phyloP scores from a whole-genome alignment of 306 rosid species.

The Ormosia emarginata region DNA sequence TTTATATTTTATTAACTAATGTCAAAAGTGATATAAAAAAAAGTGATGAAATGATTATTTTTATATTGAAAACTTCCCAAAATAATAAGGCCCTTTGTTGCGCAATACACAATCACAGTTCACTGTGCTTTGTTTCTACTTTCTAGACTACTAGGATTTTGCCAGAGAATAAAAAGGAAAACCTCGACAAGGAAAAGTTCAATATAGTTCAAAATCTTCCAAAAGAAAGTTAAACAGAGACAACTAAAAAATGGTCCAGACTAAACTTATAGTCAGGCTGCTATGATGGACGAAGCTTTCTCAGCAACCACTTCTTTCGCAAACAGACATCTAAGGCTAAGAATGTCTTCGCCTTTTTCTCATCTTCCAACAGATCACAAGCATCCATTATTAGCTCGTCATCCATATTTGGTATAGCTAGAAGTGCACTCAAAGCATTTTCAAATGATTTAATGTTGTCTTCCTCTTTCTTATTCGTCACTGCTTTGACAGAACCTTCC shows the following conservation, averaged over 20 bases:
- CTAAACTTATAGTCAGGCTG: neutral
- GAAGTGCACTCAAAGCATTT: conserved; percentile 61
- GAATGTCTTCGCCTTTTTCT: conserved; percentile 59
- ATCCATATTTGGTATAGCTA: conserved; percentile 56
- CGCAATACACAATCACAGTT: neutral
- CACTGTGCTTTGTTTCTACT: neutral
- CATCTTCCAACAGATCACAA: conserved; percentile 71
- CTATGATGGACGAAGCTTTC: conserved; percentile 53
- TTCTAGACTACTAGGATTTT: neutral
- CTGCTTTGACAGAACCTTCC: conserved; percentile 47
- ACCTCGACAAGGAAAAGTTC: neutral
- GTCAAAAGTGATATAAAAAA: too few relatives aligned
- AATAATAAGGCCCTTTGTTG: neutral
- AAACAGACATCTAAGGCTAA: conserved; percentile 50
- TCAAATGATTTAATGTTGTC: conserved; percentile 29
- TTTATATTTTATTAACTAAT: too few relatives aligned
- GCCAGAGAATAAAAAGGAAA: neutral
- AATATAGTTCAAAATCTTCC: neutral
- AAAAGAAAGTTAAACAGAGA: neutral
- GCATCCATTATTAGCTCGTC: conserved; percentile 74
- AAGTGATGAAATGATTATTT: too few relatives aligned
- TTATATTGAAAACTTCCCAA: too few relatives aligned
- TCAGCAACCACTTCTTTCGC: conserved; percentile 71
- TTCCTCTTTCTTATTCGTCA: conserved; percentile 36
- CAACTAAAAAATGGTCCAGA: neutral